Conservation (phyloP, 2,329 filamentous ascomycete genomes). For the Ophiostoma perfectum region DNA sequence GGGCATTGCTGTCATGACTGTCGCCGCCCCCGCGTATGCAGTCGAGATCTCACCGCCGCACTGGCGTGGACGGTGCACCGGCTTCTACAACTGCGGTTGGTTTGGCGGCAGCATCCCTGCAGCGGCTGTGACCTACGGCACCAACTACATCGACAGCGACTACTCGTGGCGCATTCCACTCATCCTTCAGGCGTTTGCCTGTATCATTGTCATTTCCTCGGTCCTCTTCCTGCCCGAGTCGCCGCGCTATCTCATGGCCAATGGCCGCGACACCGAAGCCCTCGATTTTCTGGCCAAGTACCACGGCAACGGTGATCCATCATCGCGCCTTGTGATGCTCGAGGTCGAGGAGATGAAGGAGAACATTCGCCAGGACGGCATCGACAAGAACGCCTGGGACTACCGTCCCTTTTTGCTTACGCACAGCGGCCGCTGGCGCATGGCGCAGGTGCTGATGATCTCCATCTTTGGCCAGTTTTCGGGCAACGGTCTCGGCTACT, state of each 20-base stretch:
- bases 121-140: constrained; percentile 45
- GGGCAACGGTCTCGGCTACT: constrained; percentile 47
- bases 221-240: constrained; percentile 37
- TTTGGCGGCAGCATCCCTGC: constrained; percentile 41
- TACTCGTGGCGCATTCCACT: constrained; percentile 48
- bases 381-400: constrained; percentile 43
- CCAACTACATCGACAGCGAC: constrained; percentile 41
- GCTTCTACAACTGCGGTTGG: constrained; percentile 50
- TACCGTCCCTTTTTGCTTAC: constrained; percentile 34
- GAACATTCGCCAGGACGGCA: constrained; percentile 41
- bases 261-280: not conserved
- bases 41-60: constrained; percentile 46
- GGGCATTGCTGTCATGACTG: not conserved
- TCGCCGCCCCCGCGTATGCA: constrained; percentile 39
- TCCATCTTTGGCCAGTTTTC: constrained; percentile 49
- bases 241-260: not conserved
- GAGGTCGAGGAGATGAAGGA: constrained; percentile 42
- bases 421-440: constrained; percentile 45
- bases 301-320: constrained; percentile 28
- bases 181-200: constrained; percentile 44
- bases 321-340: constrained; percentile 38
- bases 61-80: constrained; percentile 45
- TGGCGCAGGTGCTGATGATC: constrained; percentile 46
- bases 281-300: not conserved
- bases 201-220: constrained; percentile 36